These are phyloP conservation scores for Podospora conica DNA, from an alignment of 495 filamentous ascomycete genomes.

Conservation along the genomic window DNA sequence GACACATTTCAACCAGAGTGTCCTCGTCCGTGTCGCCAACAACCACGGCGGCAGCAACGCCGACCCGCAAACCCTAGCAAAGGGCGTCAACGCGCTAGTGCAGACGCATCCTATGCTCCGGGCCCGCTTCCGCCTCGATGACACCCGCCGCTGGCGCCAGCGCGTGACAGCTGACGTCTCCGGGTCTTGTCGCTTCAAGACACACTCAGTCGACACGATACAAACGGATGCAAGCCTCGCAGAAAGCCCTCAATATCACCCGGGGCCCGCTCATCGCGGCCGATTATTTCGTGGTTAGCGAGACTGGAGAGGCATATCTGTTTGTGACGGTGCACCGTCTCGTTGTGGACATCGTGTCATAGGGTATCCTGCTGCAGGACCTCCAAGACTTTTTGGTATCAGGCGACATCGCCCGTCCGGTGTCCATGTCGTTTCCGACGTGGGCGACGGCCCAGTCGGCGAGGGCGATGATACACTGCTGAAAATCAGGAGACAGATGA, in stretches of 20 bases:
- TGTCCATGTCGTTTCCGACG: slow-evolving; percentile 18
- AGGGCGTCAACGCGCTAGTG: slow-evolving; percentile 46
- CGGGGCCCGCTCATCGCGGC: slow-evolving; percentile 31
- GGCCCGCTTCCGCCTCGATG: slow-evolving; percentile 42
- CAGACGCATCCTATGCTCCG: slow-evolving; percentile 58
- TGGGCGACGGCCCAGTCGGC: slow-evolving; percentile 19
- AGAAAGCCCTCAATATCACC: slow-evolving; percentile 29
- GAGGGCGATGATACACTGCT: slow-evolving; percentile 14
- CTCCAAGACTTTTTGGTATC: slow-evolving; percentile 48
- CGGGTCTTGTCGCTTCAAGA: slow-evolving; percentile 22
- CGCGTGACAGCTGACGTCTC: slow-evolving; percentile 22
- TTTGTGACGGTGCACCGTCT: slow-evolving; percentile 54
- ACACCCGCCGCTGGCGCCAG: slow-evolving; percentile 21
- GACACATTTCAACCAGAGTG: slow-evolving; percentile 58
- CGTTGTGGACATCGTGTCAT: slow-evolving; percentile 59
- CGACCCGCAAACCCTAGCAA: slow-evolving; percentile 29
- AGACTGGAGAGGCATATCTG: slow-evolving; percentile 24
- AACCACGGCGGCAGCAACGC: slow-evolving; percentile 18
- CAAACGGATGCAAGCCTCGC: slow-evolving; percentile 19
- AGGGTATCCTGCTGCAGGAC: slow-evolving; percentile 55
- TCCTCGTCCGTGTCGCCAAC: slow-evolving; percentile 45
- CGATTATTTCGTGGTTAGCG: slow-evolving; percentile 20
- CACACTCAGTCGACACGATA: slow-evolving; percentile 14
- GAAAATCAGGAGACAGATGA: no score
- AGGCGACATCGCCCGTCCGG: slow-evolving; percentile 15